Base-by-base conservation (phyloP, 176 grass and related monocot genomes). In the Puccinellia tenuiflora region DNA sequence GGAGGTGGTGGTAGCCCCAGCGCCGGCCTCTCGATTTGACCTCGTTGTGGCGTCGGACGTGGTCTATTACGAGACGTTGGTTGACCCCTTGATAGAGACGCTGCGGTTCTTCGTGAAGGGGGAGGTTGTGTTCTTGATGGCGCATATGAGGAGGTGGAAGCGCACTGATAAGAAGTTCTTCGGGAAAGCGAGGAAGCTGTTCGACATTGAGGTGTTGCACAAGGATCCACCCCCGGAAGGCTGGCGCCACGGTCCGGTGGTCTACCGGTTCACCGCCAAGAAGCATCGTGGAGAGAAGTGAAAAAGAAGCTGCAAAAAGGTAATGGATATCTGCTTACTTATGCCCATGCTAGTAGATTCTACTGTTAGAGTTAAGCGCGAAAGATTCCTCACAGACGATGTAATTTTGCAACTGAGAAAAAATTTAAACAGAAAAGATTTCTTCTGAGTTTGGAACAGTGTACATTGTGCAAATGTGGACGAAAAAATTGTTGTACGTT, bases 121-220 rank as follows among this genome's bases (percentile, higher is more conserved):
- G 4, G 85, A 93, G 26, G 91, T 86, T 25, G 76, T 74, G 46
- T 93, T 98, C 79, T 25, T 95, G 17, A 95, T 98, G 96, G 96
- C 87, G 66, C 93, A 98, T 78, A 84, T 93, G 93, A 95, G 73
- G 85, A 88, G 96, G 89, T 95, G 96, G 96, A 98, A 95, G 85
- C 92, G 92, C 74, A 90, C 84, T 14, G 93, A 98, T 79, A 86
- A 92, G 65, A 80, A 82, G 76, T 95, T 98, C 87, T 98, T 98
- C 63, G 88, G 76, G 25, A 95, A 88, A 80, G 93, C 91, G 35
- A 91, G 87, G 85, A 95, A 98, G 75, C 3, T 85, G 73, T 98
- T 95, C 80, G 81, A 82, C 70, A 84, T 92, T 14, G 87, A 86
- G 51, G 80, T 93, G 64, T 54, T 95, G 73, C 93, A 98, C 53